These are phyloP conservation scores for Fomitopsis pinicola DNA, from an alignment of 1,284 basidiomycete genomes.

Conservation along the genomic window DNA sequence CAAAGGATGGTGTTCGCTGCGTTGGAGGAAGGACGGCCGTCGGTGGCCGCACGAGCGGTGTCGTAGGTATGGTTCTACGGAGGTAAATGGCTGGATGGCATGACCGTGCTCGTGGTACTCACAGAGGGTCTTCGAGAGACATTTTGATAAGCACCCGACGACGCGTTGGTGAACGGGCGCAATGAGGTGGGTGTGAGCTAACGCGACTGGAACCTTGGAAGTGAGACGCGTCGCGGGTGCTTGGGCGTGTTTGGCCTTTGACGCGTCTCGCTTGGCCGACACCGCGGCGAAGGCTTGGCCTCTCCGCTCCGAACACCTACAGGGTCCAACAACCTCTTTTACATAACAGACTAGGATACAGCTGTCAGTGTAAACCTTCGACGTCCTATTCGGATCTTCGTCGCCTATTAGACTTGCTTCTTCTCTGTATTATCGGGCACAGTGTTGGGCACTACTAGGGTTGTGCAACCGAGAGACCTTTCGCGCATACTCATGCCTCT, in stretches of 20 bases:
- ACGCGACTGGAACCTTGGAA: not conserved
- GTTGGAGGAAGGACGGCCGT: slow-evolving; percentile 21
- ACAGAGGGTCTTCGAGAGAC: slow-evolving; percentile 5
- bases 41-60: slow-evolving; percentile 20
- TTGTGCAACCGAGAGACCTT: too few relatives aligned
- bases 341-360: not conserved
- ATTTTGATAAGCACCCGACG: not conserved
- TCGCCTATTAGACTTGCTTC: too few relatives aligned
- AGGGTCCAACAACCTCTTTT: not conserved
- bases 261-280: not conserved
- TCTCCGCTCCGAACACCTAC: not conserved
- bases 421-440: too few relatives aligned
- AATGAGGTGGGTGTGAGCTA: not conserved
- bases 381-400: too few relatives aligned
- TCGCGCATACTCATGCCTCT: too few relatives aligned
- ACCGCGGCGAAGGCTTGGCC: not conserved
- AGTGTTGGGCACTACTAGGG: too few relatives aligned
- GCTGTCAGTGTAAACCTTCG: too few relatives aligned
- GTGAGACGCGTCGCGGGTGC: not conserved
- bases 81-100: slow-evolving; percentile 3
- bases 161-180: not conserved
- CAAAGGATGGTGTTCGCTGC: slow-evolving; percentile 49
- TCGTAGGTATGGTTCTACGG: slow-evolving; percentile 17
- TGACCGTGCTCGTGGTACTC: not conserved
- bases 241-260: not conserved